A percentile compares a stretch with the other conserved stretches of the same genome.
Conservation (phyloP, 352 stramenopile genomes). For the Phytophthora fragariaefolia region DNA sequence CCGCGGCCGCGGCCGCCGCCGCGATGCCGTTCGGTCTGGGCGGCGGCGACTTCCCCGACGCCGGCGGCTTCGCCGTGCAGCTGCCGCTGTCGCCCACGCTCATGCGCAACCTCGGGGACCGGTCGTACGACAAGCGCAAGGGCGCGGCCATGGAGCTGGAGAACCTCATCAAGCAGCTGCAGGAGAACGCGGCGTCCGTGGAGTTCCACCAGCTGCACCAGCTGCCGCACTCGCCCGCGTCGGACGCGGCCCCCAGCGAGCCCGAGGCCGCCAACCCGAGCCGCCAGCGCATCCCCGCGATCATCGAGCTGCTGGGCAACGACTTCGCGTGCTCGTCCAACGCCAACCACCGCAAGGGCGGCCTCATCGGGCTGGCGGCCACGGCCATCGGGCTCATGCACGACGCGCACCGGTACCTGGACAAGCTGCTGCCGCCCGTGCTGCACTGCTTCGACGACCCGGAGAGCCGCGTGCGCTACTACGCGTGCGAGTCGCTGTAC, state of each 20-base stretch:
- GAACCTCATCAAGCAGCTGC: slow-evolving; percentile 97
- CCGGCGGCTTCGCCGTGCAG: slow-evolving; percentile 50
- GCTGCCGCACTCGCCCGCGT: slow-evolving; percentile 24
- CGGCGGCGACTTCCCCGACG: slow-evolving; percentile 35
- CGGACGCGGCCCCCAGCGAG: slow-evolving; percentile 12
- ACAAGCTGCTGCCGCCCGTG: slow-evolving; percentile 96
- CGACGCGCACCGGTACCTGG: slow-evolving; percentile 91
- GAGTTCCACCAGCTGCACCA: slow-evolving; percentile 75
- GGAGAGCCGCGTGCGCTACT: slow-evolving; percentile 98
- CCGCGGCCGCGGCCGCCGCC: slow-evolving; percentile 42
- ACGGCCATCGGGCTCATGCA: slow-evolving; percentile 98
- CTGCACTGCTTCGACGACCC: slow-evolving; percentile 99
- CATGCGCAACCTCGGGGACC: slow-evolving; percentile 94
- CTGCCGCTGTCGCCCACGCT: slow-evolving; percentile 79
- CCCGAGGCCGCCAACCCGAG: slow-evolving; percentile 49
- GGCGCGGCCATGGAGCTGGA: slow-evolving; percentile 98
- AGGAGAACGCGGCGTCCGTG: slow-evolving; percentile 91
- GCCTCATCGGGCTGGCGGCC: slow-evolving; percentile 97
- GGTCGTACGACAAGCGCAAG: slow-evolving; percentile 99
- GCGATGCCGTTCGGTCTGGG: slow-evolving; percentile 56
- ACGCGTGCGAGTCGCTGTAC: slow-evolving; percentile 99
- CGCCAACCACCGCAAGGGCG: slow-evolving; percentile 98
- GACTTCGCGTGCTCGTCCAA: slow-evolving; percentile 99
- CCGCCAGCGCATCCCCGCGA: slow-evolving; percentile 89
- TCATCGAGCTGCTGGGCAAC: slow-evolving; percentile 97